phyloP scores from a whole-genome alignment of 176 grass and related monocot species.

The Alopecurus myosuroides region DNA sequence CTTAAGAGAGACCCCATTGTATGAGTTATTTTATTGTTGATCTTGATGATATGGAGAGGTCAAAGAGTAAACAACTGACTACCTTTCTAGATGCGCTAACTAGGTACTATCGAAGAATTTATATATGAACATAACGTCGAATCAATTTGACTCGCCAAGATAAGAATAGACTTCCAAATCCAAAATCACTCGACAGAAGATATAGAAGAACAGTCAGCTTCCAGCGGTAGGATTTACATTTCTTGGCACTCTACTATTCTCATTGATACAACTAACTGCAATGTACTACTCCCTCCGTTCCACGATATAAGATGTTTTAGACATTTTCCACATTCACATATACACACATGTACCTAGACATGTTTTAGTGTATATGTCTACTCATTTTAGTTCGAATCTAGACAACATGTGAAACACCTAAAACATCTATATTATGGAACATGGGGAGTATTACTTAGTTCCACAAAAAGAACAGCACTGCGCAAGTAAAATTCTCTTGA shows the following conservation, averaged over 20 bases:
- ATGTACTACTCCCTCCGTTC: no score
- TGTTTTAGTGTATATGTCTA: no score
- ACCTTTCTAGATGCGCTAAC: not conserved
- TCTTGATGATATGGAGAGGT: not conserved
- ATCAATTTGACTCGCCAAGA: not conserved
- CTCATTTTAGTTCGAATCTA: no score
- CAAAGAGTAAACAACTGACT: not conserved
- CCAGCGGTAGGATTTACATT: not conserved
- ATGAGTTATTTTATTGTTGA: not conserved
- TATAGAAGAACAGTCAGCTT: not conserved
- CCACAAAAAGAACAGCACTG: not conserved
- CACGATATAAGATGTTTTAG: no score
- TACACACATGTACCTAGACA: no score
- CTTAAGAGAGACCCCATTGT: not conserved
- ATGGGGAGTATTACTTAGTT: not conserved
- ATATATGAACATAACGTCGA: not conserved
- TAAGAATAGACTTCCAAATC: not conserved
- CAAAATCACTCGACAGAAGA: not conserved
- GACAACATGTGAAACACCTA: no score
- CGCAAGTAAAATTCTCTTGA: not conserved
- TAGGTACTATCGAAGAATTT: not conserved
- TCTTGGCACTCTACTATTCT: not conserved
- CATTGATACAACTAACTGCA: not conserved
- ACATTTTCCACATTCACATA: no score
- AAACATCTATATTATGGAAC: no score